These are phyloP conservation scores for Aspergillus sojae DNA, from an alignment of 2,329 filamentous ascomycete genomes.

Conservation along the genomic window DNA sequence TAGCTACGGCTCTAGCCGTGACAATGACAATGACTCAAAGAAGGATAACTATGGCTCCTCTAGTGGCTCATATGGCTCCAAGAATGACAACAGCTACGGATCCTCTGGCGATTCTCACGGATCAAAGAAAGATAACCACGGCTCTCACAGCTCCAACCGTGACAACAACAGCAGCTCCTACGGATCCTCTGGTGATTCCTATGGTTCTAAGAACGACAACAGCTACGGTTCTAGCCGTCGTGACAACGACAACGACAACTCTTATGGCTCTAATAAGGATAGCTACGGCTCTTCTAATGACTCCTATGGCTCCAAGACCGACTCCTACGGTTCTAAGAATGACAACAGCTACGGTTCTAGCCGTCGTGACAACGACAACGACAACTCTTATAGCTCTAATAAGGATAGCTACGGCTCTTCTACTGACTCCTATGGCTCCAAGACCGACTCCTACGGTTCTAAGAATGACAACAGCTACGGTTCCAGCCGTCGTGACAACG, in stretches of 20 bases:
- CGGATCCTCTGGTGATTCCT: too few species aligned
- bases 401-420: background rate
- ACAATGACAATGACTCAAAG: background rate
- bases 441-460: background rate
- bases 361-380: background rate
- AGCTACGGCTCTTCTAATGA: background rate
- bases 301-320: background rate
- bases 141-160: too few species aligned
- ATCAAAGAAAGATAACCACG: background rate
- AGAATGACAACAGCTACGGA: background rate
- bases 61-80: background rate
- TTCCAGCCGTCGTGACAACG: background rate
- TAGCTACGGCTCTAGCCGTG: background rate
- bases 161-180: background rate
- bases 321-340: background rate
- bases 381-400: background rate
- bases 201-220: background rate
- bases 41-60: background rate
- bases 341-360: background rate
- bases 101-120: background rate
- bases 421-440: background rate
- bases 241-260: background rate
- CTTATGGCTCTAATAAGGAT: background rate
- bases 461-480: background rate
- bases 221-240: background rate